Conservation (phyloP, 305 asterid genomes). For the Solanum hybrid region DNA sequence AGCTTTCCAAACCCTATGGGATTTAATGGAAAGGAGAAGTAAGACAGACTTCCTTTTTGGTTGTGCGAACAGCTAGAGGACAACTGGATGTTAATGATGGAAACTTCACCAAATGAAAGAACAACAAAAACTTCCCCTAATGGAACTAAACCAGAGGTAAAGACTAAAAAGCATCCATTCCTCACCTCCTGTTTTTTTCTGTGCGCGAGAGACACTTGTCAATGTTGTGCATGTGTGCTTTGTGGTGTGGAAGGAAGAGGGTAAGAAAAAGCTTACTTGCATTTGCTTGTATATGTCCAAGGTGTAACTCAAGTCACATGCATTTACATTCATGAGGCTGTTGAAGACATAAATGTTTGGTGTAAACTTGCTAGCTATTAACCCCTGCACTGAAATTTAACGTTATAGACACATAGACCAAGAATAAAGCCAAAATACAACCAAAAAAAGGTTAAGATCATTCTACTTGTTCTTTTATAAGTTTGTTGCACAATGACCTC, state of each 20-base stretch:
- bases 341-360: slow-evolving; percentile 75
- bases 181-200: neutral
- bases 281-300: slow-evolving; percentile 57
- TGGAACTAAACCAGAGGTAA: neutral
- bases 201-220: neutral
- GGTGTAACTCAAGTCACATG: slow-evolving; percentile 71
- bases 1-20: neutral
- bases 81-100: neutral
- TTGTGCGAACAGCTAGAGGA: neutral
- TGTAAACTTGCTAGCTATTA: slow-evolving; percentile 44
- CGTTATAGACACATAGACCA: slow-evolving; percentile 15
- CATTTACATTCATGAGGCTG: slow-evolving; percentile 94
- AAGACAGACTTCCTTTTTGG: neutral
- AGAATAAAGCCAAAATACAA: neutral
- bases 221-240: slow-evolving; percentile 3
- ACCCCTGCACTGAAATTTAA: slow-evolving; percentile 49
- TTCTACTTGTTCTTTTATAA: neutral
- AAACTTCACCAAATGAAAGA: neutral
- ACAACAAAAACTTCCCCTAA: neutral
- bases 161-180: neutral
- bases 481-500: neutral
- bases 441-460: neutral
- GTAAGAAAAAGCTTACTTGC: slow-evolving; percentile 45
- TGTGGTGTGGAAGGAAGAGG: slow-evolving; percentile 8
- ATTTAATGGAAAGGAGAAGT: neutral